Evolutionary conservation across 2,329 filamentous ascomycete species (phyloP), one percentile per base, ranked within the genome.

Genomic region (Aspergillus floridensis): DNA sequence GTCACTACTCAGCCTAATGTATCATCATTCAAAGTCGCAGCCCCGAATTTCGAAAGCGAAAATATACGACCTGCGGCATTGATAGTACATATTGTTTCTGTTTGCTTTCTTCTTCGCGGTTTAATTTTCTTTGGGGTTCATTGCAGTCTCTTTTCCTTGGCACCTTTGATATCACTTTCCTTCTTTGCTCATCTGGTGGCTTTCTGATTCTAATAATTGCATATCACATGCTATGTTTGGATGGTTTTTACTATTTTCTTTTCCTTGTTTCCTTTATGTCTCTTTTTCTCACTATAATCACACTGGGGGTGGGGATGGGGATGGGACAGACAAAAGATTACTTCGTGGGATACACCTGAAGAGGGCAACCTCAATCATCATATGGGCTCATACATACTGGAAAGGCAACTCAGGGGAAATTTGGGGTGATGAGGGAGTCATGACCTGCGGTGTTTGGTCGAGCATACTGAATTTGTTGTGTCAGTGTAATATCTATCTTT

Each of bases 91-190:
- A 47, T 51, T 58, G n/a, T 62, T 53, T 49, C 32, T 29, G 7
- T 52, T 50, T 38, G 31, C 22, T 31, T 49, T 26, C 38, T 32
- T 41, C 22, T 16, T 16, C 32, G 1, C 26, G 26, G 29, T 46
- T 53, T 41, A 38, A 35, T 54, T 51, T 50, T 55, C 58, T 32
- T 8, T 44, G 58, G 53, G 53, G 53, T 57, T 53, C 16, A 53
- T 35, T 59, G 48, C 49, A 35, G 32, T 35, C 5, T 35, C 38
- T 49, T 29, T 22, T 48, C 46, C 35, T 51, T 32, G 38, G 21
- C 10, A 46, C 56, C 26, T 48, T 48, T 49, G 53, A 60, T 59
- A 63, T 59, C 61, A 59, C 61, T 58, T 21, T 47, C 22, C 24
- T 35, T 47, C 26, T 49, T n/a, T 52, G 19, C 12, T 14, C 8